Conservation (phyloP, 805 yeast genomes). For the Yarrowia sp. region DNA sequence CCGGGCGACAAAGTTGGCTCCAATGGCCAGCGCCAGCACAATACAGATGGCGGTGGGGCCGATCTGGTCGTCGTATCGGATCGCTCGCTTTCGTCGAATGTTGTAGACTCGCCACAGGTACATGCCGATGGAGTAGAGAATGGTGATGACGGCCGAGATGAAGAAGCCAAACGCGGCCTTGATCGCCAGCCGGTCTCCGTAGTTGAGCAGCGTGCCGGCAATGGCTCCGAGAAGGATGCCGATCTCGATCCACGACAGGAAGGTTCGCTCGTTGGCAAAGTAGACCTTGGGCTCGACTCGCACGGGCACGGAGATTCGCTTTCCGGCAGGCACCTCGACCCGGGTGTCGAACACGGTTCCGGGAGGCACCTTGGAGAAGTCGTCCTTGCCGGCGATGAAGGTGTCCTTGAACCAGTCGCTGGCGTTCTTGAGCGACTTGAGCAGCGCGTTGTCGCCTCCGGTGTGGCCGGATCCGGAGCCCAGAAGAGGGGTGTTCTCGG, state of each 20-base stretch:
- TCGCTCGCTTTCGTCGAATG: slow-evolving; percentile 82
- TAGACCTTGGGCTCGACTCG: slow-evolving; percentile 99
- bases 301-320: slow-evolving; percentile 88
- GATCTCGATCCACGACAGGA: slow-evolving; percentile 90
- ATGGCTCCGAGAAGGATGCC: slow-evolving; percentile 88
- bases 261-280: slow-evolving; percentile 97
- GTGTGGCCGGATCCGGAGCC: slow-evolving; percentile 7
- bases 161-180: slow-evolving; percentile 88
- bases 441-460: background rate
- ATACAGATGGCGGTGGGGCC: slow-evolving; percentile 88
- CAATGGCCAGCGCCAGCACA: slow-evolving; percentile 73
- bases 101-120: slow-evolving; percentile 83
- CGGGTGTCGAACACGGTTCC: slow-evolving; percentile 68
- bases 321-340: slow-evolving; percentile 83
- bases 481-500: slow-evolving; percentile 45
- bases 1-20: slow-evolving; percentile 51
- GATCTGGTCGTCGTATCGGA: slow-evolving; percentile 80
- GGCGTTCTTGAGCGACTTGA: slow-evolving; percentile 40
- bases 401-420: slow-evolving; percentile 44
- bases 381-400: slow-evolving; percentile 55
- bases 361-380: slow-evolving; percentile 61
- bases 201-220: slow-evolving; percentile 83
- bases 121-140: slow-evolving; percentile 71
- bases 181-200: slow-evolving; percentile 77
- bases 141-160: slow-evolving; percentile 75